Percentiles rank a stretch among this genome's conserved stretches.
Conservation (phyloP, 371 early-diverging fungal species). For the Mucor velutinosus region DNA sequence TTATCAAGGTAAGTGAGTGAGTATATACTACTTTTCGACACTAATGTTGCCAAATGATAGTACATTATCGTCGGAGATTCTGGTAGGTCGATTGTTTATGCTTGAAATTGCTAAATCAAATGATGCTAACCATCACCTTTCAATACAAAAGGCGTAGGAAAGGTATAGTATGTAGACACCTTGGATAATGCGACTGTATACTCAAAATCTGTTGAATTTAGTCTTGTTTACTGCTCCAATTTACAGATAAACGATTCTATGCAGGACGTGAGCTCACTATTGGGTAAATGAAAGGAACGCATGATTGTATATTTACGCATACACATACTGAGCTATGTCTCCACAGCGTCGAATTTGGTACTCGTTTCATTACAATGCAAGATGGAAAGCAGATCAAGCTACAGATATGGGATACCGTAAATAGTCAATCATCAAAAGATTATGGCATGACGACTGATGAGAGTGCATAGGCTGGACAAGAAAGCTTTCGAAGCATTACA, state of each 20-base stretch:
- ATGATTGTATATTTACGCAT: neutral
- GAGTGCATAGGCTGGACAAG: slow-evolving; percentile 80
- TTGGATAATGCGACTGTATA: neutral
- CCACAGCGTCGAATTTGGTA: slow-evolving; percentile 79
- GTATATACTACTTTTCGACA: neutral
- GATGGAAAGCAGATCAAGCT: slow-evolving; percentile 89
- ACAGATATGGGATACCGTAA: slow-evolving; percentile 99
- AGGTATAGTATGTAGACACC: slow-evolving; percentile 43
- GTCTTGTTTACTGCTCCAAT: slow-evolving; percentile 83
- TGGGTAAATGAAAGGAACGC: slow-evolving; percentile 45
- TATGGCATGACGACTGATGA: slow-evolving; percentile 48
- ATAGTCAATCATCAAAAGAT: neutral
- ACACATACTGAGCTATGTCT: neutral
- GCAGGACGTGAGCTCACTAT: slow-evolving; percentile 87
- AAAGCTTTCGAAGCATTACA: slow-evolving; percentile 94
- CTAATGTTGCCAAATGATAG: slow-evolving; percentile 11
- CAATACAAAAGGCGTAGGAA: slow-evolving; percentile 67
- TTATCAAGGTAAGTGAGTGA: slow-evolving; percentile 43
- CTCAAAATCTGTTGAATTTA: slow-evolving; percentile 25
- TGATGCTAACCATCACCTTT: neutral
- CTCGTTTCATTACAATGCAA: slow-evolving; percentile 71
- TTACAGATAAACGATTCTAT: slow-evolving; percentile 82
- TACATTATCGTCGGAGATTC: slow-evolving; percentile 55
- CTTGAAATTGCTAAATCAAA: neutral
- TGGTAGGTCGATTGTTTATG: slow-evolving; percentile 21